Conservation (phyloP, 805 yeast genomes). For the Candida boidinii region DNA sequence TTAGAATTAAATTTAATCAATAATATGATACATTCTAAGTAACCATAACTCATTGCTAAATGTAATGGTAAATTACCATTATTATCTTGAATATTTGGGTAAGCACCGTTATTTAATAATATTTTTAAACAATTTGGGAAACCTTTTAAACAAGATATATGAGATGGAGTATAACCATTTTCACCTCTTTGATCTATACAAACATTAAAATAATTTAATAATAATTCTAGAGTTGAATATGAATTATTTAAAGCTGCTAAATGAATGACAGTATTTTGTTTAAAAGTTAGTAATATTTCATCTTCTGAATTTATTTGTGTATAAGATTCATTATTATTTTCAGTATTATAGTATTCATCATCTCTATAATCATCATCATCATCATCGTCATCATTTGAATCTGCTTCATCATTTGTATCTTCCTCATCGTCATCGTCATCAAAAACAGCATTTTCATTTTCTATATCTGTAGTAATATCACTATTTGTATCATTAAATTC, state of each 20-base stretch:
- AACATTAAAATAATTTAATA: constrained; percentile 52
- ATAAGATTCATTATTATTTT: constrained; percentile 6
- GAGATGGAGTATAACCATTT: constrained; percentile 55
- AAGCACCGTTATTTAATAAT: constrained; percentile 68
- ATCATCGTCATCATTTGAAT: too few species aligned
- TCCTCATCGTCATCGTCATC: too few species aligned
- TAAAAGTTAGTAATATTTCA: constrained; percentile 37
- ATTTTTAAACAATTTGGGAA: constrained; percentile 55
- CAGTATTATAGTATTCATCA: neutral
- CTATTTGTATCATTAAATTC: too few species aligned
- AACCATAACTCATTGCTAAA: constrained; percentile 67
- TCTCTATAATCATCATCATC: too few species aligned
- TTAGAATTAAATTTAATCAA: constrained; percentile 43
- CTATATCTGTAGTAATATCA: too few species aligned
- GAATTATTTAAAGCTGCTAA: constrained; percentile 45
- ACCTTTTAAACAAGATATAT: constrained; percentile 54
- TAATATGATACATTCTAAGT: constrained; percentile 44
- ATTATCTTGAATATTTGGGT: constrained; percentile 60
- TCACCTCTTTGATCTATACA: constrained; percentile 39
- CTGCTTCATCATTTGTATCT: too few species aligned
- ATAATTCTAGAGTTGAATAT: constrained; percentile 62
- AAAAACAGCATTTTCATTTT: too few species aligned
- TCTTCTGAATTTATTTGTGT: constrained; percentile 24
- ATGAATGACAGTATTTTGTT: constrained; percentile 61
- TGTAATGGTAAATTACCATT: constrained; percentile 82